Percentiles rank a stretch among this genome's conserved stretches.
phyloP scores from a whole-genome alignment of 768 basidiomycete genomes.

The Psilocybe cyanescens region DNA sequence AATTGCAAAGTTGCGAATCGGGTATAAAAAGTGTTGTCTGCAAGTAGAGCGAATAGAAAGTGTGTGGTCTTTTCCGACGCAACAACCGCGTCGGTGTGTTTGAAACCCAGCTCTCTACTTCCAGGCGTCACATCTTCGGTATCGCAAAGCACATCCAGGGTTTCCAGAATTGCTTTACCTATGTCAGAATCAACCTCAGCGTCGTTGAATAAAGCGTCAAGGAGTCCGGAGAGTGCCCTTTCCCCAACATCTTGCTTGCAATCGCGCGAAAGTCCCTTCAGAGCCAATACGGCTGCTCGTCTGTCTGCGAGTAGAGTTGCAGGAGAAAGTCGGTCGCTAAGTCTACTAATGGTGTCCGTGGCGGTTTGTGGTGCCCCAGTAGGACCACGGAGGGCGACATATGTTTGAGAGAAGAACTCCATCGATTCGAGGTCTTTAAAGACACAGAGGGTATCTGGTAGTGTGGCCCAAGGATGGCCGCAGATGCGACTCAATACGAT shows the following conservation, averaged over 20 bases:
- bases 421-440: constrained; percentile 36
- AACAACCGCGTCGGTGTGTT: constrained; percentile 83
- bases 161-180: constrained; percentile 92
- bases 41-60: constrained; percentile 76
- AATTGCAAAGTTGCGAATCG: constrained; percentile 86
- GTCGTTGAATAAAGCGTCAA: constrained; percentile 85
- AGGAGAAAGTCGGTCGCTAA: constrained; percentile 91
- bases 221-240: constrained; percentile 73
- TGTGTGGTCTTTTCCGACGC: constrained; percentile 73
- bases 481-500: not conserved
- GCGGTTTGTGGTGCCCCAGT: constrained; percentile 84
- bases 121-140: constrained; percentile 52
- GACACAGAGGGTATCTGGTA: not conserved
- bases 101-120: constrained; percentile 76
- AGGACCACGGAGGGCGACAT: constrained; percentile 84
- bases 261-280: constrained; percentile 92
- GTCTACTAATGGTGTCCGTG: constrained; percentile 81
- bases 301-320: constrained; percentile 88
- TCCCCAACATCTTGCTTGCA: constrained; percentile 89
- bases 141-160: constrained; percentile 84
- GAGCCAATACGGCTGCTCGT: constrained; percentile 88
- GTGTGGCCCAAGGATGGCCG: not conserved
- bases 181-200: constrained; percentile 91
- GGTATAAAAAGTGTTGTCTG: constrained; percentile 79
- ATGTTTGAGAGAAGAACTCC: constrained; percentile 88